These are phyloP conservation scores for Coemansia sp. DNA, from an alignment of 192 early-diverging fungal species.

Conservation along the genomic window DNA sequence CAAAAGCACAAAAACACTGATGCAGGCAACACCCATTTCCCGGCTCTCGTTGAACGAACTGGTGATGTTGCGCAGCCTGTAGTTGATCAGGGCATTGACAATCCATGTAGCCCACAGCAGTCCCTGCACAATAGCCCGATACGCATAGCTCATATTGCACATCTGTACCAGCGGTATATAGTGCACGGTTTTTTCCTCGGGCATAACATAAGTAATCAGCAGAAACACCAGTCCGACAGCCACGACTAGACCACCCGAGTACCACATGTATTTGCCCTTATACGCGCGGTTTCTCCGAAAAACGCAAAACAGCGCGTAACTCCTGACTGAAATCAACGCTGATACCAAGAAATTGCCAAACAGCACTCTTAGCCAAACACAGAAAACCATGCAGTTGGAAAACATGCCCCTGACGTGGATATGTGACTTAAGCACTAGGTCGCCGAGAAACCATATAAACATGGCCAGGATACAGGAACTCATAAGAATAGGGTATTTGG, in stretches of 20 bases:
- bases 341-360: slow-evolving; percentile 41
- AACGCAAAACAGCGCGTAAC: slow-evolving; percentile 52
- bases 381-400: slow-evolving; percentile 47
- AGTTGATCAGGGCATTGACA: slow-evolving; percentile 41
- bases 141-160: slow-evolving; percentile 50
- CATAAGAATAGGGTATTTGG: slow-evolving; percentile 56
- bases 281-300: slow-evolving; percentile 40
- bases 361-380: slow-evolving; percentile 47
- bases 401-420: slow-evolving; percentile 35
- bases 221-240: slow-evolving; percentile 24
- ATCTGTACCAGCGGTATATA: slow-evolving; percentile 39
- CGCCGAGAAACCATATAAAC: slow-evolving; percentile 55
- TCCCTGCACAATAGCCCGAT: slow-evolving; percentile 41
- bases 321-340: slow-evolving; percentile 43
- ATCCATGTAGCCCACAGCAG: slow-evolving; percentile 49
- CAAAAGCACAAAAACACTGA: slow-evolving; percentile 39
- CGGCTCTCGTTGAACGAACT: slow-evolving; percentile 55
- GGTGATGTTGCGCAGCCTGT: slow-evolving; percentile 50
- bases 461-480: slow-evolving; percentile 26
- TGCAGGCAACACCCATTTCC: slow-evolving; percentile 45
- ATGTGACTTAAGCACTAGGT: slow-evolving; percentile 52
- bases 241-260: slow-evolving; percentile 13
- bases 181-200: slow-evolving; percentile 20
- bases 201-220: slow-evolving; percentile 38
- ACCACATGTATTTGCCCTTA: slow-evolving; percentile 36